Evolutionary conservation across 768 basidiomycete genomes (phyloP).

Genomic region (Amanita muscaria): DNA sequence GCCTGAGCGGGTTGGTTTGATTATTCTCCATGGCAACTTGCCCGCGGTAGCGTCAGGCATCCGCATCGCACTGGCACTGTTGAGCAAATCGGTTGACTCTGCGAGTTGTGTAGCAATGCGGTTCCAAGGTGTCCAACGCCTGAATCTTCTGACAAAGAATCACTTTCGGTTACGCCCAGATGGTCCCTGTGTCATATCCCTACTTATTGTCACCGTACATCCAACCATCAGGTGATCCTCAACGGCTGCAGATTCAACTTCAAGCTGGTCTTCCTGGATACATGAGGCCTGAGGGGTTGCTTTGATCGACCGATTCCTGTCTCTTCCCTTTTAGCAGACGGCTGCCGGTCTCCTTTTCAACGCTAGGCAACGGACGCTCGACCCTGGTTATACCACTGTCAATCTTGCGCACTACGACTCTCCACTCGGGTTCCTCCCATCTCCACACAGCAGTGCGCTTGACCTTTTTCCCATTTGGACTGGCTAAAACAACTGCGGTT

Average conservation of each 20-base stretch:
- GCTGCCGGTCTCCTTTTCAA: conserved; percentile 36
- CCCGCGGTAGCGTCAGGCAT: too few species aligned
- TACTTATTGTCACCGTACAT: conserved; percentile 94
- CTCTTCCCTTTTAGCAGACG: conserved; percentile 43
- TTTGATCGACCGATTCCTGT: conserved; percentile 25
- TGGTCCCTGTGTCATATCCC: too few species aligned
- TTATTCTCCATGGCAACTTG: not conserved
- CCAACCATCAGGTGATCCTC: conserved; percentile 75
- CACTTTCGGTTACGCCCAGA: too few species aligned
- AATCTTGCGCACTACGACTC: conserved; percentile 58
- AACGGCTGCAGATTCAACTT: conserved; percentile 23
- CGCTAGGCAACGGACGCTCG: conserved; percentile 49
- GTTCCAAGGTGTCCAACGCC: conserved; percentile 88
- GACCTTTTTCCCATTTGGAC: conserved; percentile 38
- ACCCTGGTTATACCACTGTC: conserved; percentile 42
- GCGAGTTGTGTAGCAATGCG: too few species aligned
- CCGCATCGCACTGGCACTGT: too few species aligned
- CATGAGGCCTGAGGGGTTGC: conserved; percentile 13
- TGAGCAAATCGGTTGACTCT: not conserved
- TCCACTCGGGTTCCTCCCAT: conserved; percentile 93
- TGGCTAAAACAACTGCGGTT: conserved; percentile 46
- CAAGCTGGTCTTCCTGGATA: too few species aligned
- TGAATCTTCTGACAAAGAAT: conserved; percentile 71
- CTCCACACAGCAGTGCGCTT: conserved; percentile 76
- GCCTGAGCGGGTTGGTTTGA: conserved; percentile 17